Conservation (phyloP, 495 filamentous ascomycete genomes). For the Talaromyces trachyspermus region DNA sequence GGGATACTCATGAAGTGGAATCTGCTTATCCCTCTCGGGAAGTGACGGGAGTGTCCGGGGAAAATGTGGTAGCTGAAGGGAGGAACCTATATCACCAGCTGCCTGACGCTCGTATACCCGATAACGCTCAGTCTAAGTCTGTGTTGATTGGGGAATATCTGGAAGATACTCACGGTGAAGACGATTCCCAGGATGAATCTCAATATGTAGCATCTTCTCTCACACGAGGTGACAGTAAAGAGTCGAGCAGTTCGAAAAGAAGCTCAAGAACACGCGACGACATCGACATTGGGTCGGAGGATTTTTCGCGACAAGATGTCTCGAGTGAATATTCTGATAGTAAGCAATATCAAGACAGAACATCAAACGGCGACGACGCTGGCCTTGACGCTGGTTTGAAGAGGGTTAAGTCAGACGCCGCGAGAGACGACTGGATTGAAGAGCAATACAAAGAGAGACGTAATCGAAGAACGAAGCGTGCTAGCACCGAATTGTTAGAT, state of each 20-base stretch:
- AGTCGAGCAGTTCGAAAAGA: conserved; percentile 17
- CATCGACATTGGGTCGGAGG: conserved; percentile 18
- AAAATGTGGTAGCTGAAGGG: not conserved
- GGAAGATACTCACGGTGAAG: not conserved
- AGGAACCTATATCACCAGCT: no score
- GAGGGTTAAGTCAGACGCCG: not conserved
- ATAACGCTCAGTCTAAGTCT: no score
- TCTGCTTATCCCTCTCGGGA: no score
- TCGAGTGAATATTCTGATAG: not conserved
- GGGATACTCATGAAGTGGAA: no score
- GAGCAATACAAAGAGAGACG: conserved; percentile 20
- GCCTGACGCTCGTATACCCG: no score
- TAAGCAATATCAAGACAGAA: not conserved
- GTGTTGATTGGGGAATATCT: no score
- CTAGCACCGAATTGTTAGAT: conserved; percentile 14
- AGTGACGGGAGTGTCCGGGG: not conserved
- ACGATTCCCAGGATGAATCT: conserved; percentile 10
- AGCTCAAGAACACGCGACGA: conserved; percentile 17
- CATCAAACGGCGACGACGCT: not conserved
- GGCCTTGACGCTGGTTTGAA: not conserved
- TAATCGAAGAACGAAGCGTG: conserved; percentile 25
- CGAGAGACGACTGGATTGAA: conserved; percentile 10
- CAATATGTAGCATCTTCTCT: conserved; percentile 23
- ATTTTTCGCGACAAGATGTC: conserved; percentile 11
- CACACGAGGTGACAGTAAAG: conserved; percentile 10